Base-by-base conservation (phyloP, 768 basidiomycete species). In the Auricularia auricula-judae region DNA sequence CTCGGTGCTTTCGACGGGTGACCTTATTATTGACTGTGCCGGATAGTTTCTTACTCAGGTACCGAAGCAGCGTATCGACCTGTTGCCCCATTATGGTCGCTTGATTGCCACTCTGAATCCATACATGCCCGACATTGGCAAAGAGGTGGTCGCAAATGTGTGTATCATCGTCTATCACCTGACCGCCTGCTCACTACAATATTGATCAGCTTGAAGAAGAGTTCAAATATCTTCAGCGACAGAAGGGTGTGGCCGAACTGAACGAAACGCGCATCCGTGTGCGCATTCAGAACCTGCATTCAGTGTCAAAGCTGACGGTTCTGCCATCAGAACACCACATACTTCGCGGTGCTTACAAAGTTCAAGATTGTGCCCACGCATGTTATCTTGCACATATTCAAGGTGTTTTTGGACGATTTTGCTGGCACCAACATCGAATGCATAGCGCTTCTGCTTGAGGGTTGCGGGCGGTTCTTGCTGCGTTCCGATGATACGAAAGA, bases 381-480 rank as follows among this genome's bases (percentile, higher is more conserved):
- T 73, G 80, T 96, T 64, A 93, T 98, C 70, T 77, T 99, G 59
- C 95, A 98, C 73, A 89, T 93, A 70, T 90, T 96, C 80, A 98
- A 98, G 83, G 93, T 96, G 62, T 96, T 92, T 74, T 78, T 98
- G 70, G 96, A 98, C 72, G 96, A 98, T 72, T 93, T 99, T 70
- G 87, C 88, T 1, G 91, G 90, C 2, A 85, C 86, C 21, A 99
- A 98, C 70, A 83, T 99, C 42, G 97, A 98, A 72, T 98, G 93
- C 70, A 81, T 97, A 18, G 91, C 96, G 14, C 81, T 94, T 65
- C 77, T 98, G 11, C 77, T 99, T 63, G 97, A 99, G 74, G 90
- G 89, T 0, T 98, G 97, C 71, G 97, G 97, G 2, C 82, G 97
- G 29, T 99, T 92, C 74, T 74, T 99, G 42, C 77, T 98, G 39